These are phyloP conservation scores for Vitellaria paradoxa DNA, from an alignment of 179 eudicot species.

Conservation along the genomic window DNA sequence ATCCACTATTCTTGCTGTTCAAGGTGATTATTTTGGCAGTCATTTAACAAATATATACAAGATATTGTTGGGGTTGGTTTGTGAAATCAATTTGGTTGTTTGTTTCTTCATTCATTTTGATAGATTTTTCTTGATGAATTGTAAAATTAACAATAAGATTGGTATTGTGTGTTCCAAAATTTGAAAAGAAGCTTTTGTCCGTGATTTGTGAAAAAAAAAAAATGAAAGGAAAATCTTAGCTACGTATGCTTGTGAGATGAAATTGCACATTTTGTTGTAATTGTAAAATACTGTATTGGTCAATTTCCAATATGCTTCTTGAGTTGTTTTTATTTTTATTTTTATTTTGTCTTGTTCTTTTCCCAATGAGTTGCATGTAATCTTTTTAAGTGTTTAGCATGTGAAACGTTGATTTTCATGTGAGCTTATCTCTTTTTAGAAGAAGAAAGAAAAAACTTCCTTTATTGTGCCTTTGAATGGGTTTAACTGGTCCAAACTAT, in stretches of 20 bases:
- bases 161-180: not conserved
- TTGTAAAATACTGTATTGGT: not conserved
- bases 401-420: too few species aligned
- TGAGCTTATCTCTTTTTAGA: too few species aligned
- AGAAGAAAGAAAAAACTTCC: too few species aligned
- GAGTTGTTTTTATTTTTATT: not conserved
- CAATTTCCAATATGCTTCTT: not conserved
- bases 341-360: not conserved
- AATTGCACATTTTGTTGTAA: not conserved
- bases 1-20: slow-evolving; percentile 41
- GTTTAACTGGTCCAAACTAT: too few species aligned
- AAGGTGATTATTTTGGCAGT: slow-evolving; percentile 19
- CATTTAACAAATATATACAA: not conserved
- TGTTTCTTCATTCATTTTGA: not conserved
- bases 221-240: not conserved
- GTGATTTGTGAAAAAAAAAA: not conserved
- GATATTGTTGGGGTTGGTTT: not conserved
- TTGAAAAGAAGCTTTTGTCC: not conserved
- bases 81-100: slow-evolving; percentile 10
- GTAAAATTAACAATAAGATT: slow-evolving; percentile 8
- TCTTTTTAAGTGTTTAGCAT: not conserved
- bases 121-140: not conserved
- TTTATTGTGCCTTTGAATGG: too few species aligned
- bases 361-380: not conserved
- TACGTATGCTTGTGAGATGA: not conserved